phyloP scores from a whole-genome alignment of 768 basidiomycete genomes.

The Daedalea quercina region DNA sequence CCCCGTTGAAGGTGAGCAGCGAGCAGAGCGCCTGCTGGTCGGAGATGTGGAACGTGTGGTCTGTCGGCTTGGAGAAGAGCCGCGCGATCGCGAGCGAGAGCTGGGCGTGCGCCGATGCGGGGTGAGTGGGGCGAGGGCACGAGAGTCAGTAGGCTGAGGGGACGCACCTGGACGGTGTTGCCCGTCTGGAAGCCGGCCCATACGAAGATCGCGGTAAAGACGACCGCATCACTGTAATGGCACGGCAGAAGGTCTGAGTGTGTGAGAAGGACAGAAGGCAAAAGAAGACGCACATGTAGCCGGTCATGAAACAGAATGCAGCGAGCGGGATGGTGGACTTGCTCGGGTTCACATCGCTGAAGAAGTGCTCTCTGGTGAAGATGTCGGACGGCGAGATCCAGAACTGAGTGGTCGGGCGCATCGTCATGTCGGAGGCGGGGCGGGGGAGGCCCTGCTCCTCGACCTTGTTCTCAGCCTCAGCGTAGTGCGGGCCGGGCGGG shows the following conservation, averaged over 20 bases:
- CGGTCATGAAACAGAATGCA: slow-evolving; percentile 75
- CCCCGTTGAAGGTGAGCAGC: slow-evolving; percentile 68
- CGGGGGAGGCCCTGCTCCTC: slow-evolving; percentile 12
- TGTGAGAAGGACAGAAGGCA: not conserved
- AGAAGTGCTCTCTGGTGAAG: slow-evolving; percentile 17
- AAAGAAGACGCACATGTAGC: slow-evolving; percentile 51
- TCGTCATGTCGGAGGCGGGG: slow-evolving; percentile 10
- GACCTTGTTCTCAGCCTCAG: slow-evolving; percentile 13
- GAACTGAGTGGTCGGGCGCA: slow-evolving; percentile 14
- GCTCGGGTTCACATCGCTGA: slow-evolving; percentile 44
- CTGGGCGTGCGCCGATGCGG: slow-evolving; percentile 28
- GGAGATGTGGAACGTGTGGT: slow-evolving; percentile 63
- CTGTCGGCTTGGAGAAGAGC: slow-evolving; percentile 54
- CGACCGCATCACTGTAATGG: slow-evolving; percentile 66
- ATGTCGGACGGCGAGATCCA: slow-evolving; percentile 18
- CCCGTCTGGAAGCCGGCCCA: slow-evolving; percentile 88
- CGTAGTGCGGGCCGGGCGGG: slow-evolving; percentile 10
- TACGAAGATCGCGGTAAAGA: slow-evolving; percentile 73
- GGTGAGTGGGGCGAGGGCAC: not conserved
- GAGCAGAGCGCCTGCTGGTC: slow-evolving; percentile 83
- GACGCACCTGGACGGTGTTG: slow-evolving; percentile 57
- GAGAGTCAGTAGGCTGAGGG: slow-evolving; percentile 3
- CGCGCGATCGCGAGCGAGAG: slow-evolving; percentile 76
- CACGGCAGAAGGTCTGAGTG: not conserved
- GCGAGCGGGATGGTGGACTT: slow-evolving; percentile 46